Conservation (phyloP, 176 grass and related monocot genomes). For the Carex myosuroides region DNA sequence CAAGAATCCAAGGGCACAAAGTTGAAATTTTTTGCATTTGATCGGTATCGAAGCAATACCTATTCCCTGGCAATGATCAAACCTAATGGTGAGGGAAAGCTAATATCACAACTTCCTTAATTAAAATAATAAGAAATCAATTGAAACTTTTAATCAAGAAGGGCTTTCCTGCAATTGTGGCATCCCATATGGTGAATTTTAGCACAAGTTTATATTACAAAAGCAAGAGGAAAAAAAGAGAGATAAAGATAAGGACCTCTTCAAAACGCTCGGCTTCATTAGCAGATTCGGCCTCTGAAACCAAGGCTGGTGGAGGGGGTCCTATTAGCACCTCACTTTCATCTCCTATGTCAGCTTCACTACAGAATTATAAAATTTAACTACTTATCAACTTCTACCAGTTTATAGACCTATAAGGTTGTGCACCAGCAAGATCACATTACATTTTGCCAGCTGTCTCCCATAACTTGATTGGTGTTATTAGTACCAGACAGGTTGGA, state of each 20-base stretch:
- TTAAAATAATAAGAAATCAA: not conserved
- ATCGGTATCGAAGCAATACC: not conserved
- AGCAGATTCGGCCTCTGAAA: conserved; percentile 82
- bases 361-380: conserved; percentile 12
- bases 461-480: not conserved
- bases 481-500: not conserved
- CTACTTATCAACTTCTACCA: conserved; percentile 5
- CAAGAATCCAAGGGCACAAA: not conserved
- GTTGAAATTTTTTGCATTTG: not conserved
- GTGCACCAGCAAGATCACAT: not conserved
- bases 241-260: conserved; percentile 48
- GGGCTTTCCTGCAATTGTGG: not conserved
- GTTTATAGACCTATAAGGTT: not conserved
- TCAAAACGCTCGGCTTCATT: conserved; percentile 99
- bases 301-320: conserved; percentile 83
- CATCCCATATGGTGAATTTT: not conserved
- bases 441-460: not conserved
- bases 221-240: not conserved
- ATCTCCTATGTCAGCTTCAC: conserved; percentile 76
- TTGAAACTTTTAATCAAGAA: not conserved
- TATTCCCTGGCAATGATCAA: not conserved
- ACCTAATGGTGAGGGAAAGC: not conserved
- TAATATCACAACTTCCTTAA: not conserved
- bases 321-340: conserved; percentile 86
- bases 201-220: not conserved